These are phyloP conservation scores for Saturnispora besseyi DNA, from an alignment of 805 yeast species.

Conservation along the genomic window DNA sequence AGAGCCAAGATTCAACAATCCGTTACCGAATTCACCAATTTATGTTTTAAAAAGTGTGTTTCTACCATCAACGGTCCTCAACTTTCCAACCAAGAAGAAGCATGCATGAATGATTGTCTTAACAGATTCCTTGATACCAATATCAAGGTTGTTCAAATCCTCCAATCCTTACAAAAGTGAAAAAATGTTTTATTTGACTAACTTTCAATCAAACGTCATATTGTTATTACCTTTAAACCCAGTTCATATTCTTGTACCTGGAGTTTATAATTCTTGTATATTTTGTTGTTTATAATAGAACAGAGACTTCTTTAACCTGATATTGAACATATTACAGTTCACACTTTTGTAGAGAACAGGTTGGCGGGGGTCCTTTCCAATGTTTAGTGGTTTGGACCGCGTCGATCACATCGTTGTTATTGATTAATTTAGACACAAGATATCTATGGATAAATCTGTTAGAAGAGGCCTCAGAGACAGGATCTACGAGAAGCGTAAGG, in stretches of 20 bases:
- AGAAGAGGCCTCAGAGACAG: conserved; percentile 64
- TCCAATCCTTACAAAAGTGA: conserved; percentile 16
- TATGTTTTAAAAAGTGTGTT: conserved; percentile 85
- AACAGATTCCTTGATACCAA: conserved; percentile 83
- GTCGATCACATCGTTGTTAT: not conserved
- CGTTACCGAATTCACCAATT: conserved; percentile 80
- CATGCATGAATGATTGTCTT: conserved; percentile 72
- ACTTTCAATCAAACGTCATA: too few species aligned
- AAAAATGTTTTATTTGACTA: not conserved
- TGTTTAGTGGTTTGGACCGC: not conserved
- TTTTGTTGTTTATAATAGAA: not conserved
- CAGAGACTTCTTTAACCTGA: too few species aligned
- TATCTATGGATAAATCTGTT: conserved; percentile 35
- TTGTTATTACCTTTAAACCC: not conserved
- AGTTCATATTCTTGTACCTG: not conserved
- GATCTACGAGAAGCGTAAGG: conserved; percentile 67
- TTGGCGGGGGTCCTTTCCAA: not conserved
- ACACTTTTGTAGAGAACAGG: not conserved
- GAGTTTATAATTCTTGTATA: not conserved
- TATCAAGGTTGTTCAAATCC: conserved; percentile 63
- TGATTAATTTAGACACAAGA: not conserved
- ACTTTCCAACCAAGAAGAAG: conserved; percentile 51
- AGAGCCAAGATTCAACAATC: conserved; percentile 82
- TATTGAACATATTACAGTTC: too few species aligned
- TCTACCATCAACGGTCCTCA: conserved; percentile 36